Conservation (phyloP, 169 alveolate genomes). For the Eimeria tenella region DNA sequence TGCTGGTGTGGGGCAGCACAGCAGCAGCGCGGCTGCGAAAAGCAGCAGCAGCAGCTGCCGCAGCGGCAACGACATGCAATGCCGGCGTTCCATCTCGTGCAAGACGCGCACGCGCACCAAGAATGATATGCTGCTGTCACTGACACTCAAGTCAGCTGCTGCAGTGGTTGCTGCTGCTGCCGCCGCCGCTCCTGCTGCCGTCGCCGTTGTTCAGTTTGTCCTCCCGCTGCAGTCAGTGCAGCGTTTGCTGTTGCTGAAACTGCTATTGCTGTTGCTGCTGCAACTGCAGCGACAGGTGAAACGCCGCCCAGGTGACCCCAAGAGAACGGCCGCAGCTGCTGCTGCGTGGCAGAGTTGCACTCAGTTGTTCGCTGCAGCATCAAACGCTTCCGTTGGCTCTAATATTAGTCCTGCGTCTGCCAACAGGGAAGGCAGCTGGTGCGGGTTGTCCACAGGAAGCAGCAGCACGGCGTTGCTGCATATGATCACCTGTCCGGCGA, state of each 20-base stretch:
- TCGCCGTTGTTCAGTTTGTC: background rate
- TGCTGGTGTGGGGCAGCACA: background rate
- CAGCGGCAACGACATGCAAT: background rate
- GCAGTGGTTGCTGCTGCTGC: conserved; percentile 13
- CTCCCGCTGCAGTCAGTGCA: background rate
- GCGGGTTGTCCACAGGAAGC: no score
- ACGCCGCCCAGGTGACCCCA: background rate
- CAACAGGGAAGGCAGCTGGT: no score
- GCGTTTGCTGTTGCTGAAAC: conserved; percentile 21
- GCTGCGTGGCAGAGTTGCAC: background rate
- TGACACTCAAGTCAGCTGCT: background rate
- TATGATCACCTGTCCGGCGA: no score
- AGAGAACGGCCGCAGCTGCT: background rate
- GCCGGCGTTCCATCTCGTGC: background rate
- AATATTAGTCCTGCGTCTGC: background rate
- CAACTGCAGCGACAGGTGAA: background rate
- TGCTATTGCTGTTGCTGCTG: background rate
- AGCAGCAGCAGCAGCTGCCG: conserved; percentile 13
- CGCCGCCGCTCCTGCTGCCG: background rate
- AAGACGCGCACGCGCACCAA: background rate
- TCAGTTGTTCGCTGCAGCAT: background rate
- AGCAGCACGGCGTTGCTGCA: no score
- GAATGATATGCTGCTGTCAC: background rate
- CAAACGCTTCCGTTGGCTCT: background rate
- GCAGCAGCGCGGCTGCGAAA: background rate